Conservation (phyloP, 495 filamentous ascomycete species). For the Articulospora tetracladia region DNA sequence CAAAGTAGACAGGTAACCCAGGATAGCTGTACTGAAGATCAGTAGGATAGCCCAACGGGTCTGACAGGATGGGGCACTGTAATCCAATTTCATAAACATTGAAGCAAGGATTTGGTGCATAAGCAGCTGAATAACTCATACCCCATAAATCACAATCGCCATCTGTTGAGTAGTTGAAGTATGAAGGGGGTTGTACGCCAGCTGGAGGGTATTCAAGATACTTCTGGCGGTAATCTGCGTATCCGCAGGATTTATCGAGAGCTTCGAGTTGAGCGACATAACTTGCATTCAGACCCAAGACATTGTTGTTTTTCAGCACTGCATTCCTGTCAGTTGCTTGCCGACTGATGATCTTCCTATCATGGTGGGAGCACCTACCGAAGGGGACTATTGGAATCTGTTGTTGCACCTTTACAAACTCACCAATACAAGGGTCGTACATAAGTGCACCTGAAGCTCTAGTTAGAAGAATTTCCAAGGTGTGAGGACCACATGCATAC, state of each 20-base stretch:
- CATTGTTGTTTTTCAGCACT: slow-evolving; percentile 37
- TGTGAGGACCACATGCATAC: slow-evolving; percentile 15
- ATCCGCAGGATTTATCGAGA: slow-evolving; percentile 51
- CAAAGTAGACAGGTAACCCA: slow-evolving; percentile 51
- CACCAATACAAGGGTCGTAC: slow-evolving; percentile 26
- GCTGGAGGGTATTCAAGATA: slow-evolving; percentile 54
- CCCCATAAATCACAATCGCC: slow-evolving; percentile 47
- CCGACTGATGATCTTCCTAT: too few relatives aligned
- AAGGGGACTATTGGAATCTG: slow-evolving; percentile 39
- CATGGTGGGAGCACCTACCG: neutral
- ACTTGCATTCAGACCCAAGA: slow-evolving; percentile 54
- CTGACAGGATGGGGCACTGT: slow-evolving; percentile 37
- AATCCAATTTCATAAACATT: slow-evolving; percentile 53
- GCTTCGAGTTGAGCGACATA: slow-evolving; percentile 45
- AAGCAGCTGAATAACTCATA: slow-evolving; percentile 40
- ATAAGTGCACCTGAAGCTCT: slow-evolving; percentile 11
- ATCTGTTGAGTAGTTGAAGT: slow-evolving; percentile 15
- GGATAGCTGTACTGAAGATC: slow-evolving; percentile 34
- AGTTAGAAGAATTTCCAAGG: neutral
- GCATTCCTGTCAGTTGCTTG: too few relatives aligned
- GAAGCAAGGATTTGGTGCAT: slow-evolving; percentile 56
- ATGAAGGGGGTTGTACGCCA: slow-evolving; percentile 29
- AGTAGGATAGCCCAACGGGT: slow-evolving; percentile 17
- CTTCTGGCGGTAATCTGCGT: slow-evolving; percentile 48
- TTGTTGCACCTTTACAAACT: slow-evolving; percentile 17